These are phyloP conservation scores for Mycena maculata DNA, from an alignment of 768 basidiomycete genomes.

Conservation along the genomic window DNA sequence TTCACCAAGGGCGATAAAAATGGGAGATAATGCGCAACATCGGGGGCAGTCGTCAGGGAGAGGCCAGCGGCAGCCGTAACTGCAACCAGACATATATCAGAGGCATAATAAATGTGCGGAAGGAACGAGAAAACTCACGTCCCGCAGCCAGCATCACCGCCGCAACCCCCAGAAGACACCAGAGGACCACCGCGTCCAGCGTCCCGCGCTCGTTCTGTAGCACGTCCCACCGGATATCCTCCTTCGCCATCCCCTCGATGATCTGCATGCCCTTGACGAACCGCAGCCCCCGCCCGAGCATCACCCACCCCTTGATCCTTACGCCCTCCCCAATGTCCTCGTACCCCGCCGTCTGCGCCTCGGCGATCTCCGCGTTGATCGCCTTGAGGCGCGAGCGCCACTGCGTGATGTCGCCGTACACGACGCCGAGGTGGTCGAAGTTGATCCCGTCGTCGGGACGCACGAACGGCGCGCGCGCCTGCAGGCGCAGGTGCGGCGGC, in stretches of 20 bases:
- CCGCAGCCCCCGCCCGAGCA: slow-evolving; percentile 77
- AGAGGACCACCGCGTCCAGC: slow-evolving; percentile 63
- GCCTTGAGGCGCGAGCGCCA: slow-evolving; percentile 78
- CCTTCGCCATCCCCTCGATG: slow-evolving; percentile 84
- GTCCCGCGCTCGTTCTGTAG: slow-evolving; percentile 68
- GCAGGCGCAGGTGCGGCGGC: slow-evolving; percentile 76
- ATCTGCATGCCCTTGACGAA: slow-evolving; percentile 71
- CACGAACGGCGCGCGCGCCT: slow-evolving; percentile 75
- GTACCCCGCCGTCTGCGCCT: slow-evolving; percentile 73
- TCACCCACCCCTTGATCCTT: slow-evolving; percentile 79
- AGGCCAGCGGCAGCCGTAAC: slow-evolving; percentile 80
- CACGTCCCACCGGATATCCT: slow-evolving; percentile 86
- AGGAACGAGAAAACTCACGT: slow-evolving; percentile 58
- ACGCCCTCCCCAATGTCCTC: slow-evolving; percentile 79
- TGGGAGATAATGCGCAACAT: slow-evolving; percentile 76
- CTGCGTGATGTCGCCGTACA: slow-evolving; percentile 76
- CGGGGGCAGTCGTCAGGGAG: slow-evolving; percentile 74
- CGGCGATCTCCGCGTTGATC: slow-evolving; percentile 80
- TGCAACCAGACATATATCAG: slow-evolving; percentile 41
- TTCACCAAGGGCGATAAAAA: slow-evolving; percentile 69
- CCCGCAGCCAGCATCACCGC: slow-evolving; percentile 65
- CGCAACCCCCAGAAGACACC: slow-evolving; percentile 65
- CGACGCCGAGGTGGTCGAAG: slow-evolving; percentile 70
- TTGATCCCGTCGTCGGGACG: slow-evolving; percentile 79
- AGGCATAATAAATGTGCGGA: slow-evolving; percentile 9